Evolutionary conservation across 2,329 filamentous ascomycete genomes (phyloP).

Genomic region (Fusarium sp.): DNA sequence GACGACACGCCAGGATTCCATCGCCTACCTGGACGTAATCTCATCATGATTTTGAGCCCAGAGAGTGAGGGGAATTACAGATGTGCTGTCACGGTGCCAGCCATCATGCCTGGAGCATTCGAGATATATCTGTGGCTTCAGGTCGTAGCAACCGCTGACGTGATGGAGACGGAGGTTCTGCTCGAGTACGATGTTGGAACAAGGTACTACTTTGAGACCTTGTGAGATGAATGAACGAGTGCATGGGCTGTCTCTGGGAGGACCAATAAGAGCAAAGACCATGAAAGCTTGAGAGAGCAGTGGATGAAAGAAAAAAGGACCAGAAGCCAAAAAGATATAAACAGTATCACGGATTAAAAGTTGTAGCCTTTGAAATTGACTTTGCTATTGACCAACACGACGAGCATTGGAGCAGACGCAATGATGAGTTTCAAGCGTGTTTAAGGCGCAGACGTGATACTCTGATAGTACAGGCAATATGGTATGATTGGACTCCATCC

Average conservation of each 20-base stretch:
- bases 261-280: no score
- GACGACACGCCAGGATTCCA: conserved; percentile 23
- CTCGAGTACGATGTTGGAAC: conserved; percentile 55
- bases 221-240: conserved; percentile 12
- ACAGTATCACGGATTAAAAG: no score
- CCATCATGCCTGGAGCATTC: conserved; percentile 49
- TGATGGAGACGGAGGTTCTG: conserved; percentile 54
- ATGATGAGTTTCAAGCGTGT: no score
- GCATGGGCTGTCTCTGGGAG: no score
- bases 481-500: neutral
- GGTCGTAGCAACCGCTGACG: conserved; percentile 44
- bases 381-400: no score
- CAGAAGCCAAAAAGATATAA: no score
- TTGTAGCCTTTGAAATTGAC: no score
- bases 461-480: neutral
- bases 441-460: neutral
- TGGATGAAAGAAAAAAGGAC: no score
- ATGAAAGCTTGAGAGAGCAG: neutral
- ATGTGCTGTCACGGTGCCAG: conserved; percentile 51
- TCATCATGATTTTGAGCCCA: conserved; percentile 48
- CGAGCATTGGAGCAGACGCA: no score
- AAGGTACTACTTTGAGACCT: conserved; percentile 53
- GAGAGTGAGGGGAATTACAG: conserved; percentile 44
- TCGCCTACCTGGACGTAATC: conserved; percentile 35
- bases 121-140: conserved; percentile 54